A percentile compares a stretch with the other conserved stretches of the same genome.
Conservation (phyloP, 1,284 basidiomycete species). For the Heterobasidion irregulare region DNA sequence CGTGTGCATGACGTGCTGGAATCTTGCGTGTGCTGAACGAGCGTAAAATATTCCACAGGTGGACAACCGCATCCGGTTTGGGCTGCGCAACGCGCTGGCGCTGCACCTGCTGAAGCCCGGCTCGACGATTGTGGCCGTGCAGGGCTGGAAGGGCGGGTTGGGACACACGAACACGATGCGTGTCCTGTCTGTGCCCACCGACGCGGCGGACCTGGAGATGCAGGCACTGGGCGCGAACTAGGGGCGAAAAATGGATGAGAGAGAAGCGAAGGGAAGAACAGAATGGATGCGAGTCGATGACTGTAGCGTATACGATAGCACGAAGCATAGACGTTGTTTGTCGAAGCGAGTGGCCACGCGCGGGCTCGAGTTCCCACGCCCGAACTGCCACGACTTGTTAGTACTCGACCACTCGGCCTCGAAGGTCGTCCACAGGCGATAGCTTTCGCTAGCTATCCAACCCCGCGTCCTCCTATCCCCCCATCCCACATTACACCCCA, state of each 20-base stretch:
- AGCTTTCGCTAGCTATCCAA: conserved; percentile 3
- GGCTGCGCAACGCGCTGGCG: conserved; percentile 80
- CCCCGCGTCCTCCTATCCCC: not conserved
- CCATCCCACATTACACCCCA: not conserved
- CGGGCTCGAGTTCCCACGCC: too few species aligned
- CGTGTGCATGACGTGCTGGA: conserved; percentile 18
- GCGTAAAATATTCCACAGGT: conserved; percentile 38
- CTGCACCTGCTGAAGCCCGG: conserved; percentile 89
- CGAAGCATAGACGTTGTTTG: too few species aligned
- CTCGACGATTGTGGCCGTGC: conserved; percentile 89
- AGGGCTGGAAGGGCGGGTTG: conserved; percentile 98
- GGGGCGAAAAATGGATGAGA: not conserved
- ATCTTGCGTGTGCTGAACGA: conserved; percentile 16
- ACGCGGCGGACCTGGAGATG: conserved; percentile 74
- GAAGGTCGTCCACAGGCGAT: not conserved
- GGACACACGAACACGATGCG: conserved; percentile 88
- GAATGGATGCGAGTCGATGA: not conserved
- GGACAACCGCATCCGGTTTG: conserved; percentile 87
- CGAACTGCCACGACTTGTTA: not conserved
- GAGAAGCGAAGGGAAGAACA: not conserved
- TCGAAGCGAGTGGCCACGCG: too few species aligned
- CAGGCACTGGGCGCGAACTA: conserved; percentile 46
- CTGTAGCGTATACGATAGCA: too few species aligned
- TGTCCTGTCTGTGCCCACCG: conserved; percentile 78
- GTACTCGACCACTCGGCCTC: not conserved